Percentiles rank a stretch among this genome's conserved stretches.
phyloP scores from a whole-genome alignment of 2,329 filamentous ascomycete genomes.

The Pseudocercospora fijiensis region DNA sequence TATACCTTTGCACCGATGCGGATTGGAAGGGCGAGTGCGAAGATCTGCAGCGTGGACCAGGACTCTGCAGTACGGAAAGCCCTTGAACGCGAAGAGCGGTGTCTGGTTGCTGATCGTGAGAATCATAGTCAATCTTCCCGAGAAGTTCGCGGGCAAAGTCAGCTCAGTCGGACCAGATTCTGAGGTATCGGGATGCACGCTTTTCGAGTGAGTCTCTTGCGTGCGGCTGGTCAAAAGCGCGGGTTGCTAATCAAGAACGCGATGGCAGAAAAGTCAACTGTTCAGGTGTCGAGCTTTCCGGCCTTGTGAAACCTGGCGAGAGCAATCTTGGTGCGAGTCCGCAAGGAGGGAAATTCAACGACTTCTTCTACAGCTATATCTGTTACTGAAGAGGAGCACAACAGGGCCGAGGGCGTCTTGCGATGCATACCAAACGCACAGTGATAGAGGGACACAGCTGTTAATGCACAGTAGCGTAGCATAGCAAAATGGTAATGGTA shows the following conservation, averaged over 20 bases:
- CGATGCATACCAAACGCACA: background rate
- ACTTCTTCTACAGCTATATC: constrained; percentile 22
- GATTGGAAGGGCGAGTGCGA: constrained; percentile 23
- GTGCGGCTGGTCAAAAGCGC: background rate
- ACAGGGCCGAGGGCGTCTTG: too few relatives aligned
- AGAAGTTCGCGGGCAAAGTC: constrained; percentile 19
- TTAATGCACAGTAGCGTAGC: background rate
- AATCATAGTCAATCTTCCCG: constrained; percentile 19
- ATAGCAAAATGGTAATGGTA: constrained; percentile 2
- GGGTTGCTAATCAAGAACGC: background rate
- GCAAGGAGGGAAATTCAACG: constrained; percentile 18
- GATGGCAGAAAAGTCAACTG: constrained; percentile 18
- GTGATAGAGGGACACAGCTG: background rate
- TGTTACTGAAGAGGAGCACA: constrained; percentile 18
- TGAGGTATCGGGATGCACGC: constrained; percentile 21
- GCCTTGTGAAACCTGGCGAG: constrained; percentile 17
- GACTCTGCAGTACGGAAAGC: constrained; percentile 24
- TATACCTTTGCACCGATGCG: constrained; percentile 25
- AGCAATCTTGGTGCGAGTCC: constrained; percentile 14
- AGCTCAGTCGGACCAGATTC: constrained; percentile 22
- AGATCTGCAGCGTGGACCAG: constrained; percentile 21
- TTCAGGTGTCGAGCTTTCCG: constrained; percentile 13
- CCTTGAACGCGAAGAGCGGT: background rate
- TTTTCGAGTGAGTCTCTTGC: constrained; percentile 20
- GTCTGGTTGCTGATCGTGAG: background rate